A percentile compares a stretch with the other conserved stretches of the same genome.
Conservation (phyloP, 768 basidiomycete species). For the Xanthoconium stramineum region DNA sequence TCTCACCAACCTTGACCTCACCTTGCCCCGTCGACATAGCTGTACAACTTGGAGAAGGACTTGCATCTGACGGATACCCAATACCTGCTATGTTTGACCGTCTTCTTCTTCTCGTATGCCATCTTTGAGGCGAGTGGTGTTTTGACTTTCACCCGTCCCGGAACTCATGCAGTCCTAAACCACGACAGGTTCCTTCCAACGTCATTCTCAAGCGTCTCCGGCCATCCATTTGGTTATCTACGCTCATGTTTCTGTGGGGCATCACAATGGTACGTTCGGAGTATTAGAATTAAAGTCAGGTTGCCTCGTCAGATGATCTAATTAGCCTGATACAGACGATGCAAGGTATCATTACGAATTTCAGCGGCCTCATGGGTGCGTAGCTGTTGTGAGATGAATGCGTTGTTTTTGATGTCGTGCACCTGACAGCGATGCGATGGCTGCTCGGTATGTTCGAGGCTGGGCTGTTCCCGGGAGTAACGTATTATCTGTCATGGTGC, state of each 20-base stretch:
- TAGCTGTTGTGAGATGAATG: not conserved
- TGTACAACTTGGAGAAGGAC: conserved; percentile 59
- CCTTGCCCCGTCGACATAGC: conserved; percentile 31
- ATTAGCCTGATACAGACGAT: conserved; percentile 46
- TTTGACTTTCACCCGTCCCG: not conserved
- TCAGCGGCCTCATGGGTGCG: conserved; percentile 63
- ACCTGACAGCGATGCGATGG: conserved; percentile 58
- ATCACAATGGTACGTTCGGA: conserved; percentile 57
- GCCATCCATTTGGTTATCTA: conserved; percentile 74
- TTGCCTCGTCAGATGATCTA: not conserved
- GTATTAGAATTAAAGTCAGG: too few species aligned
- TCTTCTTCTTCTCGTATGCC: conserved; percentile 63
- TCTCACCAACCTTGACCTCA: too few species aligned
- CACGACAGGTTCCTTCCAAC: conserved; percentile 59
- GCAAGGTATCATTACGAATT: conserved; percentile 70
- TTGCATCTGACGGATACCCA: conserved; percentile 63
- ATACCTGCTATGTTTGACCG: conserved; percentile 60
- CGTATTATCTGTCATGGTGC: conserved; percentile 71
- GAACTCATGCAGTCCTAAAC: not conserved
- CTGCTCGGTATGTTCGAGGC: conserved; percentile 72
- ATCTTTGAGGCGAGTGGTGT: conserved; percentile 55
- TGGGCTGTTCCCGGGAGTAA: conserved; percentile 43
- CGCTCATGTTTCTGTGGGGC: conserved; percentile 73
- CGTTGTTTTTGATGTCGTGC: not conserved
- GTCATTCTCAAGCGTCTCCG: conserved; percentile 68